These are phyloP conservation scores for Diutina scorzettiae DNA, from an alignment of 1,139 yeast genomes.

Conservation along the genomic window DNA sequence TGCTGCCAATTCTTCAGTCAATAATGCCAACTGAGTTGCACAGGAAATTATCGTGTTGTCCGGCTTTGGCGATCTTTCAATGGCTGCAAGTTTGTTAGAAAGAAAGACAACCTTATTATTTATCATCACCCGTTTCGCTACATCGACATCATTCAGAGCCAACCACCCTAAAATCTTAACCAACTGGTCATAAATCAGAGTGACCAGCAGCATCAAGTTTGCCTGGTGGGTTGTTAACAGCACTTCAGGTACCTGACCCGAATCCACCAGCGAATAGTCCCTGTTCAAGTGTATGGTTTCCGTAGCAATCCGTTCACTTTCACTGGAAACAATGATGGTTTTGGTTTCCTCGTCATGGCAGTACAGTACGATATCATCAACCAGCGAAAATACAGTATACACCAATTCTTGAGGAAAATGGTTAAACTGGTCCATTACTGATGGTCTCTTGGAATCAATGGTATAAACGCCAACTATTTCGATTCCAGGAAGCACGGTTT, in stretches of 20 bases:
- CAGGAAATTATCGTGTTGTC: background rate
- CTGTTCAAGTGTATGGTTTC: background rate
- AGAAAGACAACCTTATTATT: background rate
- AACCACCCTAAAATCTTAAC: conserved; percentile 1
- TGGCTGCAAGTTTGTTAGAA: background rate
- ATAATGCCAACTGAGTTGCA: background rate
- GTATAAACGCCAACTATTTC: background rate
- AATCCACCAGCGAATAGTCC: background rate
- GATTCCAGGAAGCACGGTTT: background rate
- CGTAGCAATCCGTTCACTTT: conserved; percentile 4
- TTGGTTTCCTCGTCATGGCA: background rate
- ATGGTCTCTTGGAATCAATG: background rate
- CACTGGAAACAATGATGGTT: background rate
- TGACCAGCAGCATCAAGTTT: background rate
- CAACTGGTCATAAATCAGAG: conserved; percentile 3
- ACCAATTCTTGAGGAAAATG: background rate
- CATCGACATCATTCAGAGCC: background rate
- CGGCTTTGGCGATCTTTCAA: background rate
- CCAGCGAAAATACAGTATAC: background rate
- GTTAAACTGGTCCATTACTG: background rate
- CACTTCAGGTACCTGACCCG: background rate
- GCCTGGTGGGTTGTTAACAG: conserved; percentile 1
- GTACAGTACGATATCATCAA: background rate
- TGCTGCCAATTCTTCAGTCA: background rate
- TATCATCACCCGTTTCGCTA: background rate